A percentile compares a stretch with the other conserved stretches of the same genome.
Conservation (phyloP, 2,329 filamentous ascomycete genomes). For the Cladophialophora immunda region DNA sequence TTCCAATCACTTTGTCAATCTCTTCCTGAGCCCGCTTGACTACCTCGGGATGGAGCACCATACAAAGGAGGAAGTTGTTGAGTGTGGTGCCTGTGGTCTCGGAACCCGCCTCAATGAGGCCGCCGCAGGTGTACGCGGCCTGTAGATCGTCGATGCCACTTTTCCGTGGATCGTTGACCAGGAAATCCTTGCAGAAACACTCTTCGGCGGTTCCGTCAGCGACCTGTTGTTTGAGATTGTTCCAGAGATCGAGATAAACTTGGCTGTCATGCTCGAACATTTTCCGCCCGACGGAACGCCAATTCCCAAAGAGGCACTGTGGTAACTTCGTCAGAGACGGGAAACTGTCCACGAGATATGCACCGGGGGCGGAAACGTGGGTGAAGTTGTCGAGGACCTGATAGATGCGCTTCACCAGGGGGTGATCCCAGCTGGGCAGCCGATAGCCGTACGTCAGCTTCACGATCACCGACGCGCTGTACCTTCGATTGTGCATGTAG, state of each 20-base stretch:
- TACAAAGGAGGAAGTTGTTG: slow-evolving; percentile 55
- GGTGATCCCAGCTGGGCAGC: slow-evolving; percentile 51
- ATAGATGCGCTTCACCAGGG: slow-evolving; percentile 54
- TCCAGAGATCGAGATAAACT: slow-evolving; percentile 53
- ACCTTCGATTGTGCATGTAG: slow-evolving; percentile 56
- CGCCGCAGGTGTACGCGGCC: slow-evolving; percentile 46
- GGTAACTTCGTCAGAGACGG: slow-evolving; percentile 57
- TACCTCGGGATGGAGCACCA: slow-evolving; percentile 59
- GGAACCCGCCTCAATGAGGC: slow-evolving; percentile 36
- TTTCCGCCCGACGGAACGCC: slow-evolving; percentile 49
- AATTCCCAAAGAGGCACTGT: slow-evolving; percentile 48
- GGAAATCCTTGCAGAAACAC: slow-evolving; percentile 41
- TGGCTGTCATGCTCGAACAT: slow-evolving; percentile 55
- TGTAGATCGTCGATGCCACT: slow-evolving; percentile 45
- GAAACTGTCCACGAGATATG: slow-evolving; percentile 45
- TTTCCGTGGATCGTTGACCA: background rate
- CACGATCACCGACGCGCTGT: slow-evolving; percentile 58
- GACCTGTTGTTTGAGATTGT: slow-evolving; percentile 47
- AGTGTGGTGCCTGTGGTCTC: slow-evolving; percentile 25
- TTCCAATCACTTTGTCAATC: slow-evolving; percentile 61
- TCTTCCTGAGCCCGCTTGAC: slow-evolving; percentile 56
- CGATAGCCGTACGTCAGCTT: slow-evolving; percentile 61
- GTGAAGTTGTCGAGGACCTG: slow-evolving; percentile 47
- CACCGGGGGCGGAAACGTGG: background rate
- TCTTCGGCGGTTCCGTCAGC: slow-evolving; percentile 43